Base-by-base conservation (phyloP, 768 basidiomycete genomes). In the Tylopilus rubrobrunneus region DNA sequence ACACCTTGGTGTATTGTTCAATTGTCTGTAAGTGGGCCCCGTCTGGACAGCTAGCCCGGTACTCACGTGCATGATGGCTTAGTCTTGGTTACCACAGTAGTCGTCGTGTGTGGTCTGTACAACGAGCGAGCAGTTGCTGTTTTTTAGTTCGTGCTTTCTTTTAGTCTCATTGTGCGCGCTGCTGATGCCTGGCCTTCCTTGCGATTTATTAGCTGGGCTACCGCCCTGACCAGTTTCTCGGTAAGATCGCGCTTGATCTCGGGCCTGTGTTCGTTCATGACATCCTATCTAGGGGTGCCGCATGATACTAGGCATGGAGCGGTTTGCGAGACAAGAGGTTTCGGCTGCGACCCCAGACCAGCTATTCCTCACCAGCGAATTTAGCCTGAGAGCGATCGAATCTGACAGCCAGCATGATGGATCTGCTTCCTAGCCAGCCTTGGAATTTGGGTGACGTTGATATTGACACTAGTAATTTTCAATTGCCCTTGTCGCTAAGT, bases 231-330 rank as follows among this genome's bases (percentile, higher is more conserved):
- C 34, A 64, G 59, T 28, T n/a, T 52, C 31, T 27, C 39, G 7
- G 62, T 63, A 58, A n/a, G 55, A 17, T 12, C 36, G 1, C 25
- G 5, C 44, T 36, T 15, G 6, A 2, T 51, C 49, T 36, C 5
- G 3, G 25, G 37, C 9, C 23, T 29, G 7, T 7, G 28, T 29
- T 43, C 10, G n/a, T 17, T 42, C 27, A 17, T 45, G 23, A 41
- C 25, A 25, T 39, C 27, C 3, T 11, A 17, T 39, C 21, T 33
- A 67, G 66, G 67, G 58, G 4, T 60, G 62, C 45, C 51, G 46
- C 25, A 39, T 67, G 50, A 57, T 67, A 36, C n/a, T 61, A 11
- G 55, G 56, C 36, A 21, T 51, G 60, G 62, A 62, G 29, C 43
- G 54, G 19, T 56, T 69, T n/a, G 52, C 56, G 25, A 53, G 52